Conservation (phyloP, 768 basidiomycete species). For the button mushroom (Agaricus bisporus) region DNA sequence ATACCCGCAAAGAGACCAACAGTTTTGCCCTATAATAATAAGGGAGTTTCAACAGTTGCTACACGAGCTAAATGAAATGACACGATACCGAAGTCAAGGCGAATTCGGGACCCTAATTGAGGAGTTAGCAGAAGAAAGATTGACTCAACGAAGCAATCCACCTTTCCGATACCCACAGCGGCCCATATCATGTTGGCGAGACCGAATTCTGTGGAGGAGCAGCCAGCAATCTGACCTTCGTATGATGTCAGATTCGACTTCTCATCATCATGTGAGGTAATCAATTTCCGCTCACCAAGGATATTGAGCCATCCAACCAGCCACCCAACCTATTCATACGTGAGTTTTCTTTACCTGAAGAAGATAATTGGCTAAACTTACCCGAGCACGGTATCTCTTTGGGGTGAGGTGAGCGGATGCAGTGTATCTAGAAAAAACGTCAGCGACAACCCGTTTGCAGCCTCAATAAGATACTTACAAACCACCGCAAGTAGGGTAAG, state of each 20-base stretch:
- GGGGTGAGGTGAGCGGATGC: constrained; percentile 75
- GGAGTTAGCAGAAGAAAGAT: constrained; percentile 2
- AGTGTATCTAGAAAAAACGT: constrained; percentile 46
- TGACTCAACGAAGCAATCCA: constrained; percentile 13
- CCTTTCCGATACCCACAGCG: constrained; percentile 61
- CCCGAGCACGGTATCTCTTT: constrained; percentile 55
- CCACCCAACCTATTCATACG: constrained; percentile 53
- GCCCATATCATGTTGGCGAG: constrained; percentile 74
- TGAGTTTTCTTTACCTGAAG: neutral
- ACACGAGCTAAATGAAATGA: neutral
- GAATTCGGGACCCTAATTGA: constrained; percentile 45
- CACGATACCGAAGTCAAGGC: constrained; percentile 43
- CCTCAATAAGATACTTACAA: constrained; percentile 34
- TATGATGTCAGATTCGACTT: constrained; percentile 1
- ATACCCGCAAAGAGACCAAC: constrained; percentile 76
- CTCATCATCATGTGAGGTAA: neutral
- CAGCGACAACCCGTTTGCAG: neutral
- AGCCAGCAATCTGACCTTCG: constrained; percentile 73
- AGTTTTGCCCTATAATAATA: constrained; percentile 46
- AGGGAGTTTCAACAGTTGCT: neutral
- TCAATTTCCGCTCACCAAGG: constrained; percentile 38
- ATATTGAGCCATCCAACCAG: constrained; percentile 82
- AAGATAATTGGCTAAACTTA: constrained; percentile 18
- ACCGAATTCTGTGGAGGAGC: constrained; percentile 84
- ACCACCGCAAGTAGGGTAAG: constrained; percentile 71